Evolutionary conservation across 2,329 filamentous ascomycete species (phyloP).

Genomic region (Diaporthe sp.): DNA sequence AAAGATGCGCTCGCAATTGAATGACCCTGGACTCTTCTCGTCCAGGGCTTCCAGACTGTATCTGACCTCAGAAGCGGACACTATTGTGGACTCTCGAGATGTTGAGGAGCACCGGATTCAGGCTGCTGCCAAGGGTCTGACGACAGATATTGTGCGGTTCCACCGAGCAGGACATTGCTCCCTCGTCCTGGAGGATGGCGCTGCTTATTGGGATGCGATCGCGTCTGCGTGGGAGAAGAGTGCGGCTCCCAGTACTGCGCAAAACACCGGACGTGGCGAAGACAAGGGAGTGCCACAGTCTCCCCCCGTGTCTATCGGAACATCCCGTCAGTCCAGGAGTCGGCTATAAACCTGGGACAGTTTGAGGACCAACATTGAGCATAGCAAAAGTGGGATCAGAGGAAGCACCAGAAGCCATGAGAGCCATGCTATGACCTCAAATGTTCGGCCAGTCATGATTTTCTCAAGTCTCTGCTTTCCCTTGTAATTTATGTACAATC

Average conservation of each 20-base stretch:
- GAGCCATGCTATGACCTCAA: not conserved
- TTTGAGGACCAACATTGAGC: not conserved
- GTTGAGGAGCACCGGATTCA: conserved; percentile 26
- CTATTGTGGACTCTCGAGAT: conserved; percentile 22
- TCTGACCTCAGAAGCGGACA: conserved; percentile 34
- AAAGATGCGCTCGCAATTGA: conserved; percentile 31
- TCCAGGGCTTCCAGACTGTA: conserved; percentile 33
- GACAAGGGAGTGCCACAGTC: too few relatives aligned
- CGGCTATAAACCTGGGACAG: not conserved
- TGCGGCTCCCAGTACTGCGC: not conserved
- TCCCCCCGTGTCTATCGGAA: not conserved
- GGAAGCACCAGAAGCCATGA: not conserved
- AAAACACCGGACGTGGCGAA: not conserved
- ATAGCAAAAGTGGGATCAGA: not conserved
- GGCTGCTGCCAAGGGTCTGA: conserved; percentile 29
- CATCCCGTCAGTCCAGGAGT: not conserved
- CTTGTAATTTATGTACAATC: not conserved
- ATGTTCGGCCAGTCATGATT: not conserved
- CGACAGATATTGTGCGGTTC: conserved; percentile 23
- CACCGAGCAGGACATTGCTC: conserved; percentile 34
- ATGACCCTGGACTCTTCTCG: conserved; percentile 29
- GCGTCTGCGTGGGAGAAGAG: conserved; percentile 21
- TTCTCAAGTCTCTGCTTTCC: not conserved
- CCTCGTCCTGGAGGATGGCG: conserved; percentile 34
- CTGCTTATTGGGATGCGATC: conserved; percentile 34